Percentiles rank a stretch among this genome's conserved stretches.
phyloP scores from a whole-genome alignment of 73 alveolate species.

The Paramecium primaurelia region DNA sequence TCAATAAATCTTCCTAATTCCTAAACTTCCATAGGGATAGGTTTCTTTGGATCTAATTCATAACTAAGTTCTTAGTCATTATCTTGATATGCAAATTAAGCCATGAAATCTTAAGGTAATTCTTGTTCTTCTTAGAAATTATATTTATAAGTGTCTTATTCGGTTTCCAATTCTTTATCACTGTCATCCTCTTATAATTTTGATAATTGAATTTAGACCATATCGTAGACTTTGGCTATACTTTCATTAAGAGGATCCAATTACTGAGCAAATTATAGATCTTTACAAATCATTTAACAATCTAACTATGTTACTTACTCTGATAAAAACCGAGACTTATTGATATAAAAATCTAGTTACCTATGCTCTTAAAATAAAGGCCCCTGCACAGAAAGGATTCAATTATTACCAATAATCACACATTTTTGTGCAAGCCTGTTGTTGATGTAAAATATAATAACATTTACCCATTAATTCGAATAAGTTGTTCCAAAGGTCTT shows the following conservation, averaged over 20 bases:
- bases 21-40: constrained; percentile 7
- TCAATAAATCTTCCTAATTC: constrained; percentile 32
- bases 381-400: neutral
- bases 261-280: neutral
- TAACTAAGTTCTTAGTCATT: constrained; percentile 26
- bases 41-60: constrained; percentile 28
- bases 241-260: neutral
- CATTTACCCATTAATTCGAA: neutral
- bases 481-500: neutral
- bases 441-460: neutral
- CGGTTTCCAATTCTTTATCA: neutral
- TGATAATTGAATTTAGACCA: neutral
- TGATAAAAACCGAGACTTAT: neutral
- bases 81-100: neutral
- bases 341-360: neutral
- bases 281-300: neutral
- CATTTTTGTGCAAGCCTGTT: neutral
- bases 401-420: constrained; percentile 13
- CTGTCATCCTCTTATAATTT: neutral
- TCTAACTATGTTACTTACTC: neutral
- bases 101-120: neutral
- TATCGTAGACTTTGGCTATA: neutral
- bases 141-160: neutral
- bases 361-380: neutral
- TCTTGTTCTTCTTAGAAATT: neutral